These are phyloP conservation scores for Saccharomycopsis crataegensis DNA, from an alignment of 1,139 yeast genomes.

Conservation along the genomic window DNA sequence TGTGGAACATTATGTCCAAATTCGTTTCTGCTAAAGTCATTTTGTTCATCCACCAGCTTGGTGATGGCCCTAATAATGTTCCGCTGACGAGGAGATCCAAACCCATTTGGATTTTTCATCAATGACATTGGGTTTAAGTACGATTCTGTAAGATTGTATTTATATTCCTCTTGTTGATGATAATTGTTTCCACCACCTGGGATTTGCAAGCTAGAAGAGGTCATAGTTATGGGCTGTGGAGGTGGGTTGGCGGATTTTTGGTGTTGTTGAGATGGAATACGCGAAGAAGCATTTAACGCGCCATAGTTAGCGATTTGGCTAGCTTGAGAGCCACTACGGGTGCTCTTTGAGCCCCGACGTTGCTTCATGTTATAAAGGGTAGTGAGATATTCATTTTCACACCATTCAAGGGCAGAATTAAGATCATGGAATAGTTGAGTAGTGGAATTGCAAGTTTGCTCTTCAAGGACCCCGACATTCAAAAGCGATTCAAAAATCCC, in stretches of 20 bases:
- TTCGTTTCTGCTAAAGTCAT: conserved; percentile 18
- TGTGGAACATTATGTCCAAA: background rate
- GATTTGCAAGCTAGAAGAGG: background rate
- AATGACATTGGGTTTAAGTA: conserved; percentile 29
- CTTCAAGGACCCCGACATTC: conserved; percentile 63
- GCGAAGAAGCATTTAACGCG: conserved; percentile 11
- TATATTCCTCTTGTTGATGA: conserved; percentile 22
- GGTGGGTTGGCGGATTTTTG: conserved; percentile 8
- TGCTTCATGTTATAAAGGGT: conserved; percentile 43
- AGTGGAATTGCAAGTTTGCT: conserved; percentile 31
- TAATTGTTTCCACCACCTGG: background rate
- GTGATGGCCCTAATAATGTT: conserved; percentile 59
- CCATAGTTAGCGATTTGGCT: conserved; percentile 5
- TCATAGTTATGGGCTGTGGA: background rate
- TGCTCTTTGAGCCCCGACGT: conserved; percentile 22
- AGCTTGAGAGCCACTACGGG: conserved; percentile 10
- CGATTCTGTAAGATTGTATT: conserved; percentile 30
- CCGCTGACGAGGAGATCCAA: conserved; percentile 59
- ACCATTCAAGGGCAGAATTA: conserved; percentile 91
- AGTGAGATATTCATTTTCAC: conserved; percentile 81
- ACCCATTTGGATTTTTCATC: conserved; percentile 12
- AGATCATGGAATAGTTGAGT: conserved; percentile 65
- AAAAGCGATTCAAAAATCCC: conserved; percentile 55
- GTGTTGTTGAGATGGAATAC: conserved; percentile 19
- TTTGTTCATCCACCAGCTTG: conserved; percentile 37